These are phyloP conservation scores for Eutrema yunnanense DNA, from an alignment of 345 rosid species.

Conservation along the genomic window DNA sequence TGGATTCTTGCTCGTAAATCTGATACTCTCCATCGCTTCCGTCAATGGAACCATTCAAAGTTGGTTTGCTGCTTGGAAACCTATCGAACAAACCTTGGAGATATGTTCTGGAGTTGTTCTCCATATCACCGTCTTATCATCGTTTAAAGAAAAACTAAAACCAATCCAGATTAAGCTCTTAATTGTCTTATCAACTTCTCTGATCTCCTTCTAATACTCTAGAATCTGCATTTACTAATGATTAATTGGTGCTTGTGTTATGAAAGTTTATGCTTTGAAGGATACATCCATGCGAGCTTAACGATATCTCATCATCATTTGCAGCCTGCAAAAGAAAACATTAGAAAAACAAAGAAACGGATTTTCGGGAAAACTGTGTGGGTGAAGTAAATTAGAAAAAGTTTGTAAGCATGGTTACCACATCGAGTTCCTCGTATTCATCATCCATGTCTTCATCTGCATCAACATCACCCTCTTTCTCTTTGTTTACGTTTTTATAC, in stretches of 20 bases:
- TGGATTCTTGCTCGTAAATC: conserved; percentile 72
- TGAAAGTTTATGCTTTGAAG: conserved; percentile 27
- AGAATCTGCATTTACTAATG: neutral
- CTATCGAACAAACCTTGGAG: conserved; percentile 82
- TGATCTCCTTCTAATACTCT: neutral
- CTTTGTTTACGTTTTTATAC: conserved; percentile 29
- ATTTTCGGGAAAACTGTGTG: neutral
- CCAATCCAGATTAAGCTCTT: neutral
- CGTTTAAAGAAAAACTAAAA: conserved; percentile 7
- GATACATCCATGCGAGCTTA: conserved; percentile 63
- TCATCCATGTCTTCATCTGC: conserved; percentile 57
- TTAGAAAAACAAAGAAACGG: neutral
- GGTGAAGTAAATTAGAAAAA: neutral
- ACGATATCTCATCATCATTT: conserved; percentile 47
- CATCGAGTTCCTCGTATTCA: conserved; percentile 50
- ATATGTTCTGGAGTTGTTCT: conserved; percentile 62
- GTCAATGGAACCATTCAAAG: conserved; percentile 29
- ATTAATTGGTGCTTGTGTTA: neutral
- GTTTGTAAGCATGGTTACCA: conserved; percentile 33
- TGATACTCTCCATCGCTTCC: conserved; percentile 66
- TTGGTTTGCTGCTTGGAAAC: conserved; percentile 43
- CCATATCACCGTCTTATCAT: conserved; percentile 42
- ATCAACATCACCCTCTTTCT: conserved; percentile 45
- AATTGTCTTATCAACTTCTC: neutral
- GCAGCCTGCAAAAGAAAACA: conserved; percentile 40